Base-by-base conservation (phyloP, 805 yeast species). In the Lachancea fermentati region DNA sequence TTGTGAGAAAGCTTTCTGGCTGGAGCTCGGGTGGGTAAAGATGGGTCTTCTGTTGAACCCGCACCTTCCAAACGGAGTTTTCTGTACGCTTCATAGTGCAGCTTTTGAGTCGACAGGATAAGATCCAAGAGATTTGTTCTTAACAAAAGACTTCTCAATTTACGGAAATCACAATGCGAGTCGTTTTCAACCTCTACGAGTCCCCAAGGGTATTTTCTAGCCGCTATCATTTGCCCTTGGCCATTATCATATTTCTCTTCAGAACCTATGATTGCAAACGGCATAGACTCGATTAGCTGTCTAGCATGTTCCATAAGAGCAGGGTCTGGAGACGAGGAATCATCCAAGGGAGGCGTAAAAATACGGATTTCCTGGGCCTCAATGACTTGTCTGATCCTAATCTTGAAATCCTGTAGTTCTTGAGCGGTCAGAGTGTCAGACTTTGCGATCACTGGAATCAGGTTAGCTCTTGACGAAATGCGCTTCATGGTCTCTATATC, bases 191-290 rank as follows among this genome's bases (percentile, higher is more conserved):
- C 87, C 60, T 85, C 94, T 34, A 83, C 93, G 39, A 79, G 65
- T 26, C 96, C 96, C 95, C 95, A 86, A 48, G 93, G 93, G 58
- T 86, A 86, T 60, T 79, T 76, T 67, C 96, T 78, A 26, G 94
- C 96, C 42, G 79, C 73, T 16, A 85, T 81, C 46, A 69, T 65
- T 42, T 71, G 67, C 22, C 93, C 95, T 32, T 77, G 73, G 12
- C 74, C 68, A 34, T 76, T 67, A 51, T 81, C 85, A 43, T 74
- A 72, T 55, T 79, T 81, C 39, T 78, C 78, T 58, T 84, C 91
- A 13, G 91, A 72, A 9, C 91, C 89, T 60, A 84, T 75, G 11
- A 88, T 65, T 3, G 95, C 87, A 67, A 85, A 85, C 26, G 96
- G 97, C 88, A 86, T 81, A 18, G 84, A 70, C 56, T 81, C 89